Base-by-base conservation (phyloP, 2,329 filamentous ascomycete genomes). In the Sporothrix dimorphospora region DNA sequence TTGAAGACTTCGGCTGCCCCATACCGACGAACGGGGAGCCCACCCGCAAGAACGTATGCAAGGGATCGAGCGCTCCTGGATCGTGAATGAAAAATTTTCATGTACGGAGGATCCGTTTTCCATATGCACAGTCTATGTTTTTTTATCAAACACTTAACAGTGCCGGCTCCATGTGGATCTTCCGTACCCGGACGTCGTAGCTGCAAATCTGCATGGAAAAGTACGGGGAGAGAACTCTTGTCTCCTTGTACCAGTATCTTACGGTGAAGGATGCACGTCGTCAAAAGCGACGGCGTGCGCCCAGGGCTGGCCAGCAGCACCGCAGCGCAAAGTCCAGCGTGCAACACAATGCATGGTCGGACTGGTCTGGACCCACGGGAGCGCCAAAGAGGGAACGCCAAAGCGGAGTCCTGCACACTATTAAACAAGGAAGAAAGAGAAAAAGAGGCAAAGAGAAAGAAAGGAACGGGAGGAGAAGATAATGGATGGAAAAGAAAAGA, bases 141-240 rank as follows among this genome's bases (percentile, higher is more conserved):
- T n/a, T n/a, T n/a, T n/a, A n/a, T n/a, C n/a, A n/a, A n/a, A n/a
- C n/a, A n/a, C n/a, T n/a, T n/a, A n/a, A n/a, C n/a, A n/a, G n/a
- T n/a, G 38, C 59, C 59, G 59, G 59, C 38, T 45, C 24, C 11
- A 42, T 65, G 59, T 65, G 59, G 59, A 69, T 55, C 45, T 51
- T n/a, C 40, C 38, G 11, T 57, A 19, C 53, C 53, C 30, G n/a
- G n/a, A n/a, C n/a, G n/a, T 47, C 59, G 21, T 65, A 65, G 59
- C 59, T 65, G 59, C 59, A 65, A 65, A 65, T 65, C 59, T 38
- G n/a, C 21, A 65, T 63, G 34, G 59, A 21, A 63, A 65, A 65
- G 21, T 65, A 65, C 34, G 38, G 59, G 21, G 59, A 57, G 38
- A 63, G 38, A 2, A 27, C 7, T 16, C 6, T 19, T 1, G 19